Percentiles rank a stretch among this genome's conserved stretches.
phyloP scores from a whole-genome alignment of 441 rosid species.

The Eutrema salsugineum region DNA sequence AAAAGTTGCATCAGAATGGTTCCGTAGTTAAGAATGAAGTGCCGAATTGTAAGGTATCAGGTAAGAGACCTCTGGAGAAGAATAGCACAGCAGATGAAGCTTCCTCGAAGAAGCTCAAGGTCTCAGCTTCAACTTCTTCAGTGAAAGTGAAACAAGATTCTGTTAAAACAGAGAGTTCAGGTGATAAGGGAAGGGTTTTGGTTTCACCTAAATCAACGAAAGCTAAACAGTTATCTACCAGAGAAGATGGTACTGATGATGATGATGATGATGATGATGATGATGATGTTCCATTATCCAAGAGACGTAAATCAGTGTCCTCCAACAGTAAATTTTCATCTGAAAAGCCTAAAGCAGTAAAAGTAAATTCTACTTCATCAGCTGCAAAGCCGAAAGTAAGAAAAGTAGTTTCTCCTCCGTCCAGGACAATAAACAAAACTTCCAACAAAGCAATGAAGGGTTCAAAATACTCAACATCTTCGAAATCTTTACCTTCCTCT shows the following conservation, averaged over 20 bases:
- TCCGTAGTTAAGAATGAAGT: conserved; percentile 41
- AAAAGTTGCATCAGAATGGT: conserved; percentile 70
- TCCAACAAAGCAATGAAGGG: conserved; percentile 55
- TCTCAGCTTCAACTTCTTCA: conserved; percentile 42
- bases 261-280: conserved; percentile 58
- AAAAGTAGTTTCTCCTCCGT: conserved; percentile 49
- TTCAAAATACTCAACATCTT: conserved; percentile 62
- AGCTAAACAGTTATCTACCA: conserved; percentile 17
- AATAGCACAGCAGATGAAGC: conserved; percentile 40
- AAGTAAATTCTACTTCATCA: conserved; percentile 21
- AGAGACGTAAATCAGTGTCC: conserved; percentile 56
- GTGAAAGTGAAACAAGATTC: conserved; percentile 46
- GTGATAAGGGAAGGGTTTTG: conserved; percentile 20
- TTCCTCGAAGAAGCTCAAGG: conserved; percentile 61
- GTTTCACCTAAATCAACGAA: conserved; percentile 17
- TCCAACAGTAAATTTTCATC: conserved; percentile 45
- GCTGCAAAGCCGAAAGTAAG: conserved; percentile 42
- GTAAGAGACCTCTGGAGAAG: conserved; percentile 78
- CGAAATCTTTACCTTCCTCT: conserved; percentile 64
- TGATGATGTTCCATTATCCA: conserved; percentile 70
- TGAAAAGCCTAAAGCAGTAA: conserved; percentile 33
- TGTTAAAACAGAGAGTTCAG: conserved; percentile 39
- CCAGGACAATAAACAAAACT: conserved; percentile 44
- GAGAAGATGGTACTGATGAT: conserved; percentile 45
- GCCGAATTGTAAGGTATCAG: conserved; percentile 32